Percentiles rank a stretch among this genome's conserved stretches.
phyloP scores from a whole-genome alignment of 2,329 filamentous ascomycete genomes.

The Fusarium albosuccineum region DNA sequence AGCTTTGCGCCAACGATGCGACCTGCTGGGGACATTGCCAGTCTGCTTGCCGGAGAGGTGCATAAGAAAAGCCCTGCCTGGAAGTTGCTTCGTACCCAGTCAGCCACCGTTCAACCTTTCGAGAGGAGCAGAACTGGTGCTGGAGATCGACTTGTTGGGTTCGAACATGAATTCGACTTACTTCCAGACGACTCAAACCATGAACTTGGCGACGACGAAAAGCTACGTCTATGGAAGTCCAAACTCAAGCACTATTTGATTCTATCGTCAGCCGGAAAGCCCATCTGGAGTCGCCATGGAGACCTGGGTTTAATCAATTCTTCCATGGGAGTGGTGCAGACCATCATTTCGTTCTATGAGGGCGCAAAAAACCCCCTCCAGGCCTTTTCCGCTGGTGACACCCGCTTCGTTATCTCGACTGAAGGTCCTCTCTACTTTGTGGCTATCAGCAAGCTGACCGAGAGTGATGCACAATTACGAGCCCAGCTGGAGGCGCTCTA shows the following conservation, averaged over 20 bases:
- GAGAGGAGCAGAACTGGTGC: constrained; percentile 62
- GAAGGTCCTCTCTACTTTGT: constrained; percentile 93
- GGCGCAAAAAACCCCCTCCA: constrained; percentile 80
- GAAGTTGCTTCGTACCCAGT: constrained; percentile 74
- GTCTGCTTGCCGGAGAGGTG: constrained; percentile 80
- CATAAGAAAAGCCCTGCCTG: constrained; percentile 76
- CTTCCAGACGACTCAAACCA: constrained; percentile 69
- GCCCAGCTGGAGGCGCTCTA: constrained; percentile 93
- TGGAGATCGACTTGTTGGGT: constrained; percentile 72
- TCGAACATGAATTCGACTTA: constrained; percentile 82
- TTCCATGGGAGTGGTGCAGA: constrained; percentile 95
- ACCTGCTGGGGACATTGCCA: constrained; percentile 80
- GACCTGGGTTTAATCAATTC: constrained; percentile 90
- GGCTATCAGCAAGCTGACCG: constrained; percentile 90
- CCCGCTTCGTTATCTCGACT: constrained; percentile 86
- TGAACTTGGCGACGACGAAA: constrained; percentile 64
- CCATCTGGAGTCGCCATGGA: constrained; percentile 95
- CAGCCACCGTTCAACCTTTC: constrained; percentile 71
- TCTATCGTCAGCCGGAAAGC: constrained; percentile 94
- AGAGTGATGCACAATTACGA: constrained; percentile 89
- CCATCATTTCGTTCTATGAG: constrained; percentile 97
- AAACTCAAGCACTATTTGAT: constrained; percentile 99
- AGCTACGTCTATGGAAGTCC: constrained; percentile 83
- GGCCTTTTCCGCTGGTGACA: constrained; percentile 87
- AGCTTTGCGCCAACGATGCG: constrained; percentile 75